Percentiles rank a stretch among this genome's conserved stretches.
Conservation (phyloP, 257 asterid genomes). For the Prunella vulgaris region DNA sequence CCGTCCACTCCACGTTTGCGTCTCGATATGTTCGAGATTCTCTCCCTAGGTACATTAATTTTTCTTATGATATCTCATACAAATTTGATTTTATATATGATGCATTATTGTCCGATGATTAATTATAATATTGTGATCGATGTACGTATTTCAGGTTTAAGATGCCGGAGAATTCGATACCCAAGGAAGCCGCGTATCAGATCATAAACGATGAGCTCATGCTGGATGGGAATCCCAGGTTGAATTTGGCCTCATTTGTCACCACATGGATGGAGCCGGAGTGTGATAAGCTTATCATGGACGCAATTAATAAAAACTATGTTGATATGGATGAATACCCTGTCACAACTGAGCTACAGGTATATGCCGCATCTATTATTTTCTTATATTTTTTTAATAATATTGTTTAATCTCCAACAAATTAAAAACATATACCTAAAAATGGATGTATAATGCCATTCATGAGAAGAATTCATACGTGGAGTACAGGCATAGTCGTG, state of each 20-base stretch:
- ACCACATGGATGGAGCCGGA: conserved; percentile 99
- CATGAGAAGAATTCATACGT: not conserved
- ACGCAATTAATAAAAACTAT: conserved; percentile 66
- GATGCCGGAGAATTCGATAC: conserved; percentile 79
- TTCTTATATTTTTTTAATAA: too few species aligned
- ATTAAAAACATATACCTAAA: too few species aligned
- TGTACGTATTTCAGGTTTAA: conserved; percentile 49
- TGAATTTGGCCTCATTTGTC: conserved; percentile 84
- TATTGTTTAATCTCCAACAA: too few species aligned
- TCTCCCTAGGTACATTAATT: conserved; percentile 67
- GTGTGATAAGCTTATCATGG: conserved; percentile 84
- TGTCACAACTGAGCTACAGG: conserved; percentile 93
- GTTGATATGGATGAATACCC: conserved; percentile 99
- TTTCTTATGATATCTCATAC: too few species aligned
- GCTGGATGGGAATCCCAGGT: conserved; percentile 94
- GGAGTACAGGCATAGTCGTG: not conserved
- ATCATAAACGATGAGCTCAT: conserved; percentile 91
- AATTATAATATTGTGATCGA: not conserved
- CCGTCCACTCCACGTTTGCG: conserved; percentile 74
- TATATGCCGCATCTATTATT: too few species aligned
- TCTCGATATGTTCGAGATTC: conserved; percentile 73
- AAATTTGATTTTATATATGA: too few species aligned
- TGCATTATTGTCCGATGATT: too few species aligned
- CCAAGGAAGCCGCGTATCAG: conserved; percentile 92
- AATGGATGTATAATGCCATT: not conserved